Percentiles rank a stretch among this genome's conserved stretches.
These are phyloP conservation scores for Yarrowia sp. DNA, from an alignment of 805 yeast species.

Conservation along the genomic window DNA sequence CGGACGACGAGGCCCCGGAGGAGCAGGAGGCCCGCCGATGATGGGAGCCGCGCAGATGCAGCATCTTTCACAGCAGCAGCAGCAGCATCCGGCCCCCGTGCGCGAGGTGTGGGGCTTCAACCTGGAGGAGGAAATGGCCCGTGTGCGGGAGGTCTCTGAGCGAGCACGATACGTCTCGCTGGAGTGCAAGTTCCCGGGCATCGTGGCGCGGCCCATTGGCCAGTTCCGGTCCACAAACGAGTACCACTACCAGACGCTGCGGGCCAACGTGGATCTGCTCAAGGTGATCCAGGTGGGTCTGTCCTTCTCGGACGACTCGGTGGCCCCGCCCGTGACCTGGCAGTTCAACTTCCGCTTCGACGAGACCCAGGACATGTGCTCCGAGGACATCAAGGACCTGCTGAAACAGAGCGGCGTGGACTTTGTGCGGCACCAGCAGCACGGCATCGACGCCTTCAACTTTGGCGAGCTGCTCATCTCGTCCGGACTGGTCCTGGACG, in stretches of 20 bases:
- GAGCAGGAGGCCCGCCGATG: conserved; percentile 19
- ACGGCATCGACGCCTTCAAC: conserved; percentile 74
- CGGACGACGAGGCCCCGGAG: conserved; percentile 18
- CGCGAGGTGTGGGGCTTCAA: conserved; percentile 44
- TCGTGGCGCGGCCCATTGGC: conserved; percentile 94
- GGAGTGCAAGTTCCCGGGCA: conserved; percentile 94
- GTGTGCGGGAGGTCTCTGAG: conserved; percentile 41
- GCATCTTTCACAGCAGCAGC: conserved; percentile 18
- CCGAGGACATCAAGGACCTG: conserved; percentile 78
- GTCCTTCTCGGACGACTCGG: conserved; percentile 63
- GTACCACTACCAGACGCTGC: conserved; percentile 92
- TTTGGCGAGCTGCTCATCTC: conserved; percentile 84
- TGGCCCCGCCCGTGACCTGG: conserved; percentile 70
- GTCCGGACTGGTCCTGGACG: conserved; percentile 78
- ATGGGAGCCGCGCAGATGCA: conserved; percentile 19
- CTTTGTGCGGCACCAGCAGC: conserved; percentile 65
- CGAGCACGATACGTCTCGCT: conserved; percentile 47
- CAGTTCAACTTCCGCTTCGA: conserved; percentile 91
- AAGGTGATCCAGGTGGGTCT: conserved; percentile 84
- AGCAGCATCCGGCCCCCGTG: conserved; percentile 20
- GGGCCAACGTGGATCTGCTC: conserved; percentile 85
- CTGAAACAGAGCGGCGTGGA: conserved; percentile 80
- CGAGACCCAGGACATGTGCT: conserved; percentile 72
- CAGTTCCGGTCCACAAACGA: conserved; percentile 84
- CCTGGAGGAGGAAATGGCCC: conserved; percentile 43